These are phyloP conservation scores for Chlorella sorokiniana DNA, from an alignment of 139 green algal species.

Conservation along the genomic window DNA sequence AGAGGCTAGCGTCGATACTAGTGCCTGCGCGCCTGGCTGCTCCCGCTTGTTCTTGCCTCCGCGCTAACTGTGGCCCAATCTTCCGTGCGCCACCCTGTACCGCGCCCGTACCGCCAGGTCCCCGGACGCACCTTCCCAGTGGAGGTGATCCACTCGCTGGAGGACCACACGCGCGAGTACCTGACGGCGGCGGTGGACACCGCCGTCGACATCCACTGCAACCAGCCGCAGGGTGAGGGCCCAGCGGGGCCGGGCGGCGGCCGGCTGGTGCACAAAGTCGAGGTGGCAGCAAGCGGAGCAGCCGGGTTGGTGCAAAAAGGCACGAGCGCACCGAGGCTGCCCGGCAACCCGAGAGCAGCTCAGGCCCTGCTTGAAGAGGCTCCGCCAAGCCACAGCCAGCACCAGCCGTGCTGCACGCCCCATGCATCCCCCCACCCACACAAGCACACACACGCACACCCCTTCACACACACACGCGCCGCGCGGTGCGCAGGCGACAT, in stretches of 20 bases:
- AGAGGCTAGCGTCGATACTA: too few relatives aligned
- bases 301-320: neutral
- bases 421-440: neutral
- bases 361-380: too few relatives aligned
- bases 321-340: too few relatives aligned
- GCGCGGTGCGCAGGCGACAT: constrained; percentile 94
- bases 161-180: constrained; percentile 85
- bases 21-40: too few relatives aligned
- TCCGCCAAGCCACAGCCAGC: neutral
- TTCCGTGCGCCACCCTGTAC: too few relatives aligned
- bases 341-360: too few relatives aligned
- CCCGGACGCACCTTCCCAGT: constrained; percentile 87
- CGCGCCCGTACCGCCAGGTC: constrained; percentile 72
- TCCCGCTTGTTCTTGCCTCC: too few relatives aligned
- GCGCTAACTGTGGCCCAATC: too few relatives aligned
- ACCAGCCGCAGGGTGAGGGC: constrained; percentile 37
- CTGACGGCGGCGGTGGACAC: constrained; percentile 73
- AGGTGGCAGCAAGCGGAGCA: neutral
- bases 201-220: constrained; percentile 80
- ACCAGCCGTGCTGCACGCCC: neutral
- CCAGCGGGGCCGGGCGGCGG: neutral
- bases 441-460: constrained; percentile 46
- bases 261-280: neutral
- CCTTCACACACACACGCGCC: too few relatives aligned
- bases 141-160: constrained; percentile 78